Evolutionary conservation across 805 yeast genomes (phyloP).

Genomic region (Starmerella bombi): DNA sequence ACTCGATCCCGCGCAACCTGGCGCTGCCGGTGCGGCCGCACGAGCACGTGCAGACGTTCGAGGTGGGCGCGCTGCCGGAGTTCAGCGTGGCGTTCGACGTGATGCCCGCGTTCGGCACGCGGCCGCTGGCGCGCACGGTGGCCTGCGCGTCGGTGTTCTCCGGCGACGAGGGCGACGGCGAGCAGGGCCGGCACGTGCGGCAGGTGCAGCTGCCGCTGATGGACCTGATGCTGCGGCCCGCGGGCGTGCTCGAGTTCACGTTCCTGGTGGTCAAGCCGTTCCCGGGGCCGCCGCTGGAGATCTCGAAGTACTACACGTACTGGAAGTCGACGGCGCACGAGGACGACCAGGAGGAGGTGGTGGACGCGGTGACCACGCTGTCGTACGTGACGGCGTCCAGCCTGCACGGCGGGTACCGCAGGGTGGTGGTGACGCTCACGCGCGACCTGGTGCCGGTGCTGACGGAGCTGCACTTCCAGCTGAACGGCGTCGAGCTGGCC

Average conservation of each 20-base stretch:
- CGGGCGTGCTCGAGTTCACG: slow-evolving; percentile 66
- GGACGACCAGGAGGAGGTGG: neutral
- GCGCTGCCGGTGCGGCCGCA: slow-evolving; percentile 62
- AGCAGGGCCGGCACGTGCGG: slow-evolving; percentile 23
- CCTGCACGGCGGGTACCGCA: slow-evolving; percentile 63
- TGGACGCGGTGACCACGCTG: slow-evolving; percentile 24
- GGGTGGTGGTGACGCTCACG: slow-evolving; percentile 54
- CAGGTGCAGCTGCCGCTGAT: slow-evolving; percentile 50
- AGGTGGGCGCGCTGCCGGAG: slow-evolving; percentile 60
- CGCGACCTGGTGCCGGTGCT: slow-evolving; percentile 79
- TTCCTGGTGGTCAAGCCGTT: slow-evolving; percentile 84
- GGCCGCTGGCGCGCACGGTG: slow-evolving; percentile 78
- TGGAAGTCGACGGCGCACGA: slow-evolving; percentile 72
- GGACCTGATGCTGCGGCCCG: slow-evolving; percentile 65
- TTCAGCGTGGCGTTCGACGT: slow-evolving; percentile 77
- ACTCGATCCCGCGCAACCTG: slow-evolving; percentile 77
- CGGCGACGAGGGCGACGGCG: slow-evolving; percentile 12
- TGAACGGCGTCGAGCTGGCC: slow-evolving; percentile 53
- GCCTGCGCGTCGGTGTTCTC: slow-evolving; percentile 48
- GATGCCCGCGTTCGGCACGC: slow-evolving; percentile 88
- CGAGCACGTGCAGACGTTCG: slow-evolving; percentile 63
- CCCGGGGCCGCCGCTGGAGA: slow-evolving; percentile 67
- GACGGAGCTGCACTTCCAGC: slow-evolving; percentile 44
- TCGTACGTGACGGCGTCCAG: slow-evolving; percentile 88
- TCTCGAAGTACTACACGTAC: slow-evolving; percentile 86